These are phyloP conservation scores for Eutrema heterophyllum DNA, from an alignment of 345 rosid species.

Conservation along the genomic window DNA sequence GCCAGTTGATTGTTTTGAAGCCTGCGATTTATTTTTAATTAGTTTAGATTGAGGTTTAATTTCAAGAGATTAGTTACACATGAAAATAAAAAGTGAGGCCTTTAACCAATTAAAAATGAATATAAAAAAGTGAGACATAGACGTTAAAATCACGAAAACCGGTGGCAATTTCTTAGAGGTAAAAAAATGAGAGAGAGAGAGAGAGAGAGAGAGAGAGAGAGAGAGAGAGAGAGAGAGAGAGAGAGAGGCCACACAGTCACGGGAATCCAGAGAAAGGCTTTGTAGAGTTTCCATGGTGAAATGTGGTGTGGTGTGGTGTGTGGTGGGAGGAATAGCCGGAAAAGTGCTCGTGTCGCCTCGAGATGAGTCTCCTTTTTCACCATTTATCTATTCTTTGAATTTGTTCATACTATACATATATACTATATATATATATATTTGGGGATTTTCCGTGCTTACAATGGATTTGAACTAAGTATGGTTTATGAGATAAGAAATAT, in stretches of 20 bases:
- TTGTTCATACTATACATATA: background rate
- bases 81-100: too few relatives aligned
- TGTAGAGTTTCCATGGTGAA: constrained; percentile 51
- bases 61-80: too few relatives aligned
- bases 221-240: constrained; percentile 8
- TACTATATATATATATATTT: background rate
- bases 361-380: constrained; percentile 24
- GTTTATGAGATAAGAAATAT: background rate
- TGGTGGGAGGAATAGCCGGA: constrained; percentile 89
- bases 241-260: constrained; percentile 24
- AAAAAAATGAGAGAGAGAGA: constrained; percentile 1
- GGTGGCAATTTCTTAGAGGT: constrained; percentile 13
- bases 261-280: constrained; percentile 51
- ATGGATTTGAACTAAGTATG: background rate
- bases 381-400: constrained; percentile 1
- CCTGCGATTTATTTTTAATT: background rate
- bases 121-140: constrained; percentile 18
- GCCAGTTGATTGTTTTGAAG: background rate
- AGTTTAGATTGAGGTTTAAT: background rate
- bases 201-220: background rate
- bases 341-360: constrained; percentile 99
- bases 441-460: constrained; percentile 13
- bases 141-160: constrained; percentile 25
- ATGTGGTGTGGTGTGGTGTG: constrained; percentile 23
- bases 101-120: background rate